Evolutionary conservation across 164 flowering plant species (phyloP).

Genomic region (Sextonia rubra): DNA sequence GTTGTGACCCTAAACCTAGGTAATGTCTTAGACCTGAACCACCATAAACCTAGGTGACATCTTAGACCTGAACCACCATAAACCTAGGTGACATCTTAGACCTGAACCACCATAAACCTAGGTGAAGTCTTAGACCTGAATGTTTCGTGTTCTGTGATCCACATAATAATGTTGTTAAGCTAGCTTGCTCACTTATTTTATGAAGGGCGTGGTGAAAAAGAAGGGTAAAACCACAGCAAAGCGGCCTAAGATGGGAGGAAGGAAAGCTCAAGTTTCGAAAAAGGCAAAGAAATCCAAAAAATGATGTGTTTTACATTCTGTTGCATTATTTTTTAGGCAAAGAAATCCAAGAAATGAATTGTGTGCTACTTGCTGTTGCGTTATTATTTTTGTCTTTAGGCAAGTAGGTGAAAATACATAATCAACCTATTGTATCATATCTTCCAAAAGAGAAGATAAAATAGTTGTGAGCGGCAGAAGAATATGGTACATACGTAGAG

Average conservation of each 20-base stretch:
- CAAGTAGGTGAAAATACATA: neutral
- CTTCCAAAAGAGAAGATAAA: neutral
- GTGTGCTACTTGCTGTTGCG: neutral
- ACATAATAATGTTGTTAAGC: neutral
- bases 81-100: neutral
- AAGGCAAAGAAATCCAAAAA: slow-evolving; percentile 52
- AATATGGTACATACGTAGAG: neutral
- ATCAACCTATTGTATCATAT: neutral
- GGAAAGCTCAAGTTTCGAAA: slow-evolving; percentile 57
- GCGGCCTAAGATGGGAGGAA: slow-evolving; percentile 51
- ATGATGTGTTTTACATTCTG: slow-evolving; percentile 17
- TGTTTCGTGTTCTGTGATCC: neutral
- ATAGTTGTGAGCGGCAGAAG: neutral
- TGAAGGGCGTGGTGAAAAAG: slow-evolving; percentile 53
- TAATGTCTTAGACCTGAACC: neutral
- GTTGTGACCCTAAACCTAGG: neutral
- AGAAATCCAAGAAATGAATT: slow-evolving; percentile 43
- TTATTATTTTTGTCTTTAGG: neutral
- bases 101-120: too few relatives aligned
- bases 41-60: neutral
- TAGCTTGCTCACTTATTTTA: neutral
- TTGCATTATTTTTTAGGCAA: slow-evolving; percentile 11
- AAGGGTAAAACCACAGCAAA: slow-evolving; percentile 51
- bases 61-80: neutral
- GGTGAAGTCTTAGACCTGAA: too few relatives aligned